Conservation (phyloP, 768 basidiomycete genomes). For the Xerocomellus intermedius region DNA sequence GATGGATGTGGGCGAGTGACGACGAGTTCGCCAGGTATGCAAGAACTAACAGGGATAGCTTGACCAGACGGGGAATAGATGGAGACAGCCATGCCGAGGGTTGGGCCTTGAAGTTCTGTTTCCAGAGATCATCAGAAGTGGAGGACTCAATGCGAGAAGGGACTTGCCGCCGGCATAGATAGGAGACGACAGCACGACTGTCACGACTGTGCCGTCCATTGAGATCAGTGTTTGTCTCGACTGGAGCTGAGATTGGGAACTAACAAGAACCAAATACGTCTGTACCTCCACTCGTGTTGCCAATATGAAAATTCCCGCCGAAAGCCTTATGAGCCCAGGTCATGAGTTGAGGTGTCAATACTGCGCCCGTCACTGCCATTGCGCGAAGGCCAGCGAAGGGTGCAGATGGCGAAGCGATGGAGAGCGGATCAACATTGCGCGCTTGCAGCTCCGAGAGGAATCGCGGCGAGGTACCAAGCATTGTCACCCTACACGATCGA, state of each 20-base stretch:
- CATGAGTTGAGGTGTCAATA: constrained; percentile 65
- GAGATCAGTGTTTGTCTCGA: not conserved
- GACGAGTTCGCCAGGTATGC: constrained; percentile 58
- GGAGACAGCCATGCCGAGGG: constrained; percentile 64
- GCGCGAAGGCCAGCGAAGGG: constrained; percentile 54
- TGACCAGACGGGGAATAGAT: constrained; percentile 59
- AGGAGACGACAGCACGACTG: constrained; percentile 46
- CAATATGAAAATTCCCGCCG: constrained; percentile 45
- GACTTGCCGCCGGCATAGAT: constrained; percentile 60
- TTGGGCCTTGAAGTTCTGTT: constrained; percentile 61
- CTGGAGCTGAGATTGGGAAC: constrained; percentile 22
- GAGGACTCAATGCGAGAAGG: not conserved
- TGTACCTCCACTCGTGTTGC: constrained; percentile 66
- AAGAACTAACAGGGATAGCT: constrained; percentile 55
- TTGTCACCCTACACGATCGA: constrained; percentile 36
- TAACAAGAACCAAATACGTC: constrained; percentile 66
- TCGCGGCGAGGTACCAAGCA: constrained; percentile 57
- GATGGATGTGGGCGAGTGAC: constrained; percentile 72
- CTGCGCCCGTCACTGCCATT: constrained; percentile 58
- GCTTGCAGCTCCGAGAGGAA: constrained; percentile 64
- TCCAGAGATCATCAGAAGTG: not conserved
- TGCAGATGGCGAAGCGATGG: constrained; percentile 13
- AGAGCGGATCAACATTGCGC: constrained; percentile 47
- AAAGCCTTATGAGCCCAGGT: constrained; percentile 65
- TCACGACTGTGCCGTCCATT: constrained; percentile 46